Evolutionary conservation across 1,284 basidiomycete genomes (phyloP).

Genomic region (Mycena sp.): DNA sequence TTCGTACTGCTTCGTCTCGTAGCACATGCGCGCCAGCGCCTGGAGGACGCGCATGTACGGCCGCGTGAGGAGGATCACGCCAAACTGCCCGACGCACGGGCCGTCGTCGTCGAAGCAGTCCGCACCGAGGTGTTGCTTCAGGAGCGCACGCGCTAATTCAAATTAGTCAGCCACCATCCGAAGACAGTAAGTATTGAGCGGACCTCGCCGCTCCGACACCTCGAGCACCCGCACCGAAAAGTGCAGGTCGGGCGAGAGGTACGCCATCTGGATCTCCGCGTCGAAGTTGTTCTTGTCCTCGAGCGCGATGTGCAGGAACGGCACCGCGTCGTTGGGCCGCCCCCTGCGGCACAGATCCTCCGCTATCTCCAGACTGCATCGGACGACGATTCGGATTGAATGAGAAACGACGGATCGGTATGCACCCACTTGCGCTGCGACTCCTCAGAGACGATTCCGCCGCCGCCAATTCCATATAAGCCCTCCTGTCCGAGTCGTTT

Average conservation of each 20-base stretch:
- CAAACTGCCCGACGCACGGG: constrained; percentile 41
- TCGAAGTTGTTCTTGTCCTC: constrained; percentile 33
- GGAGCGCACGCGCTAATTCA: constrained; percentile 1
- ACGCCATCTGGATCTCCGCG: constrained; percentile 33
- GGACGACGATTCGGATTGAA: too few relatives aligned
- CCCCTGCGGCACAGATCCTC: constrained; percentile 29
- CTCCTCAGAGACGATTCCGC: constrained; percentile 18
- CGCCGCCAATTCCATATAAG: constrained; percentile 17
- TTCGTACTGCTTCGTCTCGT: constrained; percentile 37
- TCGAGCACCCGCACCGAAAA: constrained; percentile 4
- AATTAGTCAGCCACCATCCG: too few relatives aligned
- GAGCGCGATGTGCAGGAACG: constrained; percentile 27
- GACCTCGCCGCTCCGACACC: not conserved
- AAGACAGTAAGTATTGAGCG: not conserved
- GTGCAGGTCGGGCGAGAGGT: constrained; percentile 16
- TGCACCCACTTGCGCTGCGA: constrained; percentile 15
- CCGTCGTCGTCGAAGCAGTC: constrained; percentile 44
- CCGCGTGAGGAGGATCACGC: constrained; percentile 42
- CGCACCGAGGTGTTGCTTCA: constrained; percentile 26
- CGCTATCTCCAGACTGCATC: constrained; percentile 26
- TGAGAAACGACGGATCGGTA: not conserved
- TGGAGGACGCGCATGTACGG: constrained; percentile 51
- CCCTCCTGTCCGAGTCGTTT: constrained; percentile 15
- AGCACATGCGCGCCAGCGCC: constrained; percentile 42
- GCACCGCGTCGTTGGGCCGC: constrained; percentile 25